Evolutionary conservation across 208 protist genomes (phyloP), one percentile per base, ranked within the genome.

Genomic region (Balamuthia mandrillaris): DNA sequence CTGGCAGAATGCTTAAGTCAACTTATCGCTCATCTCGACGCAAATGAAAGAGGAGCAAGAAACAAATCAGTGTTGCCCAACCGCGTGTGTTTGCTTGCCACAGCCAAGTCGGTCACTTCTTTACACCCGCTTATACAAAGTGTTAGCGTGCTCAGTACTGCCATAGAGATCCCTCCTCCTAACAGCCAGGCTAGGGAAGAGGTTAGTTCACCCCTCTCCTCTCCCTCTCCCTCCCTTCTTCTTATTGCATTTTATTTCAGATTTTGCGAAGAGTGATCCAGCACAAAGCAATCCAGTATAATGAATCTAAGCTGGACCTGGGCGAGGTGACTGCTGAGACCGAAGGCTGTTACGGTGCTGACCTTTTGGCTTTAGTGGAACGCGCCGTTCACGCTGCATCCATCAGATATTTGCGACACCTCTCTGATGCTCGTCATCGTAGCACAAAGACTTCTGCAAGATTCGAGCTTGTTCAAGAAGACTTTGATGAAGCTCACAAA

Each of bases 311-410:
- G 24, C 63, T 72, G 24, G 63, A 72, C 39, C 63, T 84, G 16
- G 33, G 47, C 18, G 56, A 84, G 16, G 81, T 86, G 10, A 58
- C 87, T 9, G 47, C 29, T 1, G 35, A 56, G 24, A 51, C 84
- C 9, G 87, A 89, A 45, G 87, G 87, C 9, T 89, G 79, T 74
- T 44, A 85, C 4, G 66, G 60, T 12, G 35, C 41, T 7, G 87
- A 89, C 72, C 29, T 89, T 3, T 60, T 84, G 58, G 44, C 58
- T 42, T 27, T 89, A 0, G 24, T 89, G n/a, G 87, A 89, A 31
- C 16, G 87, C 27, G 31, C 58, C 27, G 78, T 87, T n/a, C 72
- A 87, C 39, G n/a, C 84, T 35, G 45, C 87, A 27, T 84, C 87
- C 1, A 60, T 89, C 9, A n/a, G 74, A 9, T 47, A 65, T 54